Evolutionary conservation across 805 yeast species (phyloP).

Genomic region (Yamadazyma ubonensis): DNA sequence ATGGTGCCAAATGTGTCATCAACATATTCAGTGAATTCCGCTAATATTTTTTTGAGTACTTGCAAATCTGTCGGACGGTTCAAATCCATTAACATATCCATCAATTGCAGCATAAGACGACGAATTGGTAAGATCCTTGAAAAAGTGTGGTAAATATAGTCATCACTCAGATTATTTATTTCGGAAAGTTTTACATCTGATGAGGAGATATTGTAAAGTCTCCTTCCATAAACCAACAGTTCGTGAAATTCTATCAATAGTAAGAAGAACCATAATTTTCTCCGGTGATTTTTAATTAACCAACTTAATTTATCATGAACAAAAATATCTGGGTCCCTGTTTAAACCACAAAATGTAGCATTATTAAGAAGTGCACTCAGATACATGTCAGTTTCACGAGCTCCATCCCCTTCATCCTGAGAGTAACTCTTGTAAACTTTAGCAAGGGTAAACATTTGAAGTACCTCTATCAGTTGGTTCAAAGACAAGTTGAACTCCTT

Average conservation of each 20-base stretch:
- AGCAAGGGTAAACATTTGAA: conserved; percentile 60
- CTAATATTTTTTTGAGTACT: not conserved
- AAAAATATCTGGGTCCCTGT: conserved; percentile 48
- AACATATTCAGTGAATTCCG: not conserved
- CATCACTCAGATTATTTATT: conserved; percentile 11
- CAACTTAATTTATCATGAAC: conserved; percentile 13
- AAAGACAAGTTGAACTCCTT: conserved; percentile 48
- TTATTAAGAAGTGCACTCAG: conserved; percentile 33
- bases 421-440: conserved; percentile 55
- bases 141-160: conserved; percentile 8
- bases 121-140: conserved; percentile 10
- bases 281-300: conserved; percentile 10
- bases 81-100: conserved; percentile 6
- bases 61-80: conserved; percentile 7
- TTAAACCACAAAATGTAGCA: conserved; percentile 48
- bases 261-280: conserved; percentile 16
- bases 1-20: conserved; percentile 1
- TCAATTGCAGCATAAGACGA: conserved; percentile 1
- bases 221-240: conserved; percentile 12
- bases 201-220: conserved; percentile 3
- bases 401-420: conserved; percentile 53
- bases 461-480: conserved; percentile 47
- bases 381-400: conserved; percentile 29
- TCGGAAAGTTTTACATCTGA: conserved; percentile 13
- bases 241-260: conserved; percentile 10